Evolutionary conservation across 2,329 filamentous ascomycete genomes (phyloP).

Genomic region (Calonectria pteridis): DNA sequence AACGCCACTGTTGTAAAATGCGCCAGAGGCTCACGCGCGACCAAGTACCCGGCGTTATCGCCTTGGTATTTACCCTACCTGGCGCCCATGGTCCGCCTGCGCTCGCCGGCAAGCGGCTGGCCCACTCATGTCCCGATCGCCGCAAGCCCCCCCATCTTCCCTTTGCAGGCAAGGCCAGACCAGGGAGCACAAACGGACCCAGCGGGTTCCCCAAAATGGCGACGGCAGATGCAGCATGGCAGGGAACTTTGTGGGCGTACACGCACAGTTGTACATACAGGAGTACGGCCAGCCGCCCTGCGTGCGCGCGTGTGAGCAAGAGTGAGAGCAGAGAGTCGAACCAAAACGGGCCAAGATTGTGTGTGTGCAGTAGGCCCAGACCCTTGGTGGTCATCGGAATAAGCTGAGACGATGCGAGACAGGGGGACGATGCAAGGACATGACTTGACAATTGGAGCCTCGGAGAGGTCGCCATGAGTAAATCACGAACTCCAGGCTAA

Average conservation of each 20-base stretch:
- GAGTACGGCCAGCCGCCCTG: neutral
- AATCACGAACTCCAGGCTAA: neutral
- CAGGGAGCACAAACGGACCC: constrained; percentile 9
- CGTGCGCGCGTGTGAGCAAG: neutral
- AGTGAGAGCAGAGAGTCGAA: neutral
- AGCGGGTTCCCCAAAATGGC: constrained; percentile 26
- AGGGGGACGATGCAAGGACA: constrained; percentile 6
- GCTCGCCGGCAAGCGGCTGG: constrained; percentile 2
- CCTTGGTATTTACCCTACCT: neutral
- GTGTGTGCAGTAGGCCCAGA: neutral
- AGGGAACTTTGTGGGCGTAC: neutral
- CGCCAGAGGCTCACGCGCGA: neutral
- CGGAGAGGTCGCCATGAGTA: neutral
- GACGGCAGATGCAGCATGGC: constrained; percentile 18
- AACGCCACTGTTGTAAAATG: neutral
- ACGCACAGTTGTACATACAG: neutral
- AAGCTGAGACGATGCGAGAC: constrained; percentile 10
- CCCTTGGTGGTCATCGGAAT: constrained; percentile 10
- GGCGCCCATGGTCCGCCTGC: neutral
- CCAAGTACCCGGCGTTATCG: constrained; percentile 19
- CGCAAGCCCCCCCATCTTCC: constrained; percentile 5
- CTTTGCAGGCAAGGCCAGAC: constrained; percentile 13
- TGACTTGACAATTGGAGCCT: constrained; percentile 7
- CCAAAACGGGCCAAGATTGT: neutral
- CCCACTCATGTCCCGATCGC: constrained; percentile 19